Evolutionary conservation across 2,329 filamentous ascomycete species (phyloP), one percentile per base, ranked within the genome.

Genomic region (Diaporthe velutina): DNA sequence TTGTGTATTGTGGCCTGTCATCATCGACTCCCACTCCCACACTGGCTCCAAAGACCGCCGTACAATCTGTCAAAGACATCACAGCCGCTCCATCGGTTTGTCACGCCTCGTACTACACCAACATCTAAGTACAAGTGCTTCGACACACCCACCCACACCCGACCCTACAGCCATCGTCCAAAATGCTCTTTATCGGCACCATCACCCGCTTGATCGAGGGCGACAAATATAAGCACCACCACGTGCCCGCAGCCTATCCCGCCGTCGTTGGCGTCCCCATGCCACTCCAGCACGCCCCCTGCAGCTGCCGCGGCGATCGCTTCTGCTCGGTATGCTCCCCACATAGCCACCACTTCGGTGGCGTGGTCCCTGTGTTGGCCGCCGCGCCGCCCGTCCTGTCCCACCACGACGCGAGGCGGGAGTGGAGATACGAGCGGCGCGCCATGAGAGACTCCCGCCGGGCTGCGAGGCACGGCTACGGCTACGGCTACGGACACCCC

Each of bases 371-470:
- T 8, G 10, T 71, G 40, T 30, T 50, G 10, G 25, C 54, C 8
- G 54, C 40, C 8, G 54, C 54, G 17, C 8, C 60, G n/a, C 57
- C 60, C 3, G 17, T 67, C 45, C 45, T 73, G 61, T 42, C 71
- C 25, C 71, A 38, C 35, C 60, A 33, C 25, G 76, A 74, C 22
- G 70, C 67, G 19, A 71, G 73, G 10, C 76, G 76, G 30, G 67
- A 77, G 55, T 58, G 60, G 19, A 77, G 58, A 48, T 57, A 71
- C 22, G 73, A 78, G 60, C 73, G 70, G n/a, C 73, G 73, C 58
- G 68, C 68, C 30, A 30, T 72, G 68, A 74, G 42, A 22, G 71
- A 77, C 33, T 74, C 72, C n/a, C 35, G 33, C 1, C 76, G 60
- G 70, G 77, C 74, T 17, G 70, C 70, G 2, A 67, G 55, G 35